Conservation (phyloP, 768 basidiomycete genomes). For the Lentinula detonsa region DNA sequence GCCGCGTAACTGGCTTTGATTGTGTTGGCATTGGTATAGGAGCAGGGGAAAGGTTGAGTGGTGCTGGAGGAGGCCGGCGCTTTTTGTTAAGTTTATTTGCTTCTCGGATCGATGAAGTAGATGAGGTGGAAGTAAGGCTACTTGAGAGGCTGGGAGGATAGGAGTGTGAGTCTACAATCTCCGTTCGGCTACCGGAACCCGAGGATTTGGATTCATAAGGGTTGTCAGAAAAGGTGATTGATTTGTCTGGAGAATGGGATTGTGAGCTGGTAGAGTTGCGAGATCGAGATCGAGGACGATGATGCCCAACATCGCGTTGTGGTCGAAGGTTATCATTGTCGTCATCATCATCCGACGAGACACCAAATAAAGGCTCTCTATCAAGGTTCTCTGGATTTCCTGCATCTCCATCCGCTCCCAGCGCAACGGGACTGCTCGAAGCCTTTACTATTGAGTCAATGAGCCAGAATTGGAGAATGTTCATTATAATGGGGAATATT, state of each 20-base stretch:
- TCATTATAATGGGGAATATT: constrained; percentile 85
- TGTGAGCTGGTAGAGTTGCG: constrained; percentile 22
- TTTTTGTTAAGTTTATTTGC: constrained; percentile 30
- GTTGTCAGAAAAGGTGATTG: constrained; percentile 18
- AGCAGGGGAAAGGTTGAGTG: constrained; percentile 31
- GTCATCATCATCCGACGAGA: constrained; percentile 47
- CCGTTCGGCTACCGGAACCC: constrained; percentile 25
- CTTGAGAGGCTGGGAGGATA: constrained; percentile 57
- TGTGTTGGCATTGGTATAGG: constrained; percentile 18
- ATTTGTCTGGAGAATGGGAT: constrained; percentile 19
- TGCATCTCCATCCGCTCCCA: constrained; percentile 33
- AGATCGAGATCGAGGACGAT: constrained; percentile 20
- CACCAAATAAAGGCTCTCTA: constrained; percentile 58
- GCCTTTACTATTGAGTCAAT: constrained; percentile 92
- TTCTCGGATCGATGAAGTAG: constrained; percentile 25
- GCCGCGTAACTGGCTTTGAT: not conserved
- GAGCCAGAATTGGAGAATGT: constrained; percentile 89
- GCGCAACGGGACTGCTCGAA: constrained; percentile 30
- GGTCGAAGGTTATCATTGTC: constrained; percentile 27
- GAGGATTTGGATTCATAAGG: constrained; percentile 36
- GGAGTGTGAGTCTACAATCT: constrained; percentile 36
- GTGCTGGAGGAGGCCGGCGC: constrained; percentile 33
- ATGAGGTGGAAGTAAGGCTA: constrained; percentile 31
- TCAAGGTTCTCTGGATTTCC: constrained; percentile 36
- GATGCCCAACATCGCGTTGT: constrained; percentile 41